Conservation (phyloP, 2,329 filamentous ascomycete species). For the Diaporthe destruens region DNA sequence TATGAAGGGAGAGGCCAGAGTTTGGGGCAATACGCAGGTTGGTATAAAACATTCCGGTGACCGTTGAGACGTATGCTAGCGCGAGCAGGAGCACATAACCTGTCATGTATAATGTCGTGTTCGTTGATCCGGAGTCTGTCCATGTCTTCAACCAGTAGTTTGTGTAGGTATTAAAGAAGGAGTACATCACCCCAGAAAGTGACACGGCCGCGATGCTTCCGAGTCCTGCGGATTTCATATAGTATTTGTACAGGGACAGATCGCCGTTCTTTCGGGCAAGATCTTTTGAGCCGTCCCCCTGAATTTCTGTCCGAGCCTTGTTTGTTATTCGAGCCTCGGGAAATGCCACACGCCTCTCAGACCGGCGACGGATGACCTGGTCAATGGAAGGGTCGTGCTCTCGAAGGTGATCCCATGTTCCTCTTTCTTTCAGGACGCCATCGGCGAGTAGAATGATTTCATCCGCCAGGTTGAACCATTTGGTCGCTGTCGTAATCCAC, state of each 20-base stretch:
- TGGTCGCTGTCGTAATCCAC: conserved; percentile 51
- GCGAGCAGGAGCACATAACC: conserved; percentile 53
- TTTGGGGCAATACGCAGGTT: conserved; percentile 52
- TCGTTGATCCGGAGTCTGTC: conserved; percentile 49
- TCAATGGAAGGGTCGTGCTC: conserved; percentile 49
- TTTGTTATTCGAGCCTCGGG: conserved; percentile 1
- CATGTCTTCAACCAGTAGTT: conserved; percentile 56
- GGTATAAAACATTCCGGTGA: conserved; percentile 49
- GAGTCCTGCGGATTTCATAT: conserved; percentile 48
- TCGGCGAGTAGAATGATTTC: conserved; percentile 56
- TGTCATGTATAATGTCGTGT: conserved; percentile 50
- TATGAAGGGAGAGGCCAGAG: conserved; percentile 52
- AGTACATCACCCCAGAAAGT: conserved; percentile 45
- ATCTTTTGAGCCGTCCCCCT: conserved; percentile 35
- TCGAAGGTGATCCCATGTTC: conserved; percentile 54
- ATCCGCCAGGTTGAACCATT: conserved; percentile 56
- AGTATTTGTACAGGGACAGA: conserved; percentile 54
- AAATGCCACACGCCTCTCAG: neutral
- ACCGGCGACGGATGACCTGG: conserved; percentile 48
- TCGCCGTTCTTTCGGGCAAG: conserved; percentile 50
- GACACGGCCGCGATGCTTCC: conserved; percentile 48
- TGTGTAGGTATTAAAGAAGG: conserved; percentile 53
- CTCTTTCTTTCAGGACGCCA: conserved; percentile 54
- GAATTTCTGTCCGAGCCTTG: neutral
- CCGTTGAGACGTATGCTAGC: conserved; percentile 54